Percentiles rank a stretch among this genome's conserved stretches.
phyloP scores from a whole-genome alignment of 495 filamentous ascomycete genomes.

The Hyaloscypha hepaticicola region DNA sequence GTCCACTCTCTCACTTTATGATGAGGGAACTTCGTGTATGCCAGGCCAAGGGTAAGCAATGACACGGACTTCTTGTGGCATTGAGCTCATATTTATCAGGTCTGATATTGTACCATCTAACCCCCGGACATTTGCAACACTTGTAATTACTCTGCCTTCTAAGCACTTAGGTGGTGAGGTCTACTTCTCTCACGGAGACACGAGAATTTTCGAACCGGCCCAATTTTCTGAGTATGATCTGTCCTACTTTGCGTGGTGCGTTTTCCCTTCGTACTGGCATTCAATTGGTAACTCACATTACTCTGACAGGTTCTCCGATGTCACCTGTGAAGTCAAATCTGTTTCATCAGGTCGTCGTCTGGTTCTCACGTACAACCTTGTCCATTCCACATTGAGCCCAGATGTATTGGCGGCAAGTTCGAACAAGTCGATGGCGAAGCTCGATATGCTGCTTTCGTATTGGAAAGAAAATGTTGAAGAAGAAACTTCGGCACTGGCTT shows the following conservation, averaged over 20 bases:
- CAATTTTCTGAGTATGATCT: constrained; percentile 30
- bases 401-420: constrained; percentile 19
- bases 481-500: constrained; percentile 30
- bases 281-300: neutral
- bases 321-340: constrained; percentile 50
- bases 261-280: neutral
- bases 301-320: constrained; percentile 47
- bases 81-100: neutral
- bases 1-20: constrained; percentile 57
- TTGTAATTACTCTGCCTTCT: constrained; percentile 54
- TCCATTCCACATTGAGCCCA: constrained; percentile 28
- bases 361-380: constrained; percentile 56
- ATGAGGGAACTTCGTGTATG: constrained; percentile 52
- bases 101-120: constrained; percentile 33
- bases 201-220: constrained; percentile 39
- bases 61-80: neutral
- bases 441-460: neutral
- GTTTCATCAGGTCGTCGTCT: constrained; percentile 51
- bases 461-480: constrained; percentile 14
- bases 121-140: constrained; percentile 55
- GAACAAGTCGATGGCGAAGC: constrained; percentile 26
- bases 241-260: constrained; percentile 45
- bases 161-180: constrained; percentile 54
- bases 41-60: constrained; percentile 47
- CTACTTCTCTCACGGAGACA: constrained; percentile 40